Percentiles rank a stretch among this genome's conserved stretches.
These are phyloP conservation scores for Cryptococcus sp. DNA, from an alignment of 1,284 basidiomycete genomes.

Conservation along the genomic window DNA sequence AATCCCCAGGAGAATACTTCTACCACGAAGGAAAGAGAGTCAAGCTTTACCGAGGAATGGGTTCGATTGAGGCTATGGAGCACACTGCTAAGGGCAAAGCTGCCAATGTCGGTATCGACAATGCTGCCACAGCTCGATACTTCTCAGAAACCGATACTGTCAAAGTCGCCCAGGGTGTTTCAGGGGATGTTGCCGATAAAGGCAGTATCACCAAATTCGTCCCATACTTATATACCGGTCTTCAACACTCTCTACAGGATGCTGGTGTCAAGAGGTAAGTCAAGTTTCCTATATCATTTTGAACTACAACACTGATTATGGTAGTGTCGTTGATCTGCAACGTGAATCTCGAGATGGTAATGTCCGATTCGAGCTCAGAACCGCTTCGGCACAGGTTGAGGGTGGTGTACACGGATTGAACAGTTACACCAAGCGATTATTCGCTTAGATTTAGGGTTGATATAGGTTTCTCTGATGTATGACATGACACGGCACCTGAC, in stretches of 20 bases:
- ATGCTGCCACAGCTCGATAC: slow-evolving; percentile 94
- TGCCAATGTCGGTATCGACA: slow-evolving; percentile 62
- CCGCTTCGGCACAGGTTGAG: slow-evolving; percentile 92
- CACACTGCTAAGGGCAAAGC: slow-evolving; percentile 61
- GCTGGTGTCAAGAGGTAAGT: slow-evolving; percentile 70
- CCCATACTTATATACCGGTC: slow-evolving; percentile 84
- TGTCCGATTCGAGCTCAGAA: slow-evolving; percentile 89
- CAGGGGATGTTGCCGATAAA: slow-evolving; percentile 96
- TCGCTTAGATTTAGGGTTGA: slow-evolving; percentile 46
- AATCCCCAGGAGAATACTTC: slow-evolving; percentile 98
- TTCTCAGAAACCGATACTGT: slow-evolving; percentile 92
- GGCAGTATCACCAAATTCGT: slow-evolving; percentile 86
- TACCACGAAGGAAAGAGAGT: slow-evolving; percentile 98
- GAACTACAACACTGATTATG: not conserved
- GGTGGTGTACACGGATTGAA: slow-evolving; percentile 92
- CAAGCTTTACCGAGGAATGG: slow-evolving; percentile 99
- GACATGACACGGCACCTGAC: not conserved
- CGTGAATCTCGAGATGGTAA: slow-evolving; percentile 60
- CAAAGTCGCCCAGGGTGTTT: slow-evolving; percentile 97
- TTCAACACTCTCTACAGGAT: slow-evolving; percentile 96
- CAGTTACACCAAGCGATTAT: slow-evolving; percentile 61
- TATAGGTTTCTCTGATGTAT: not conserved
- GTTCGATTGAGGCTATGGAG: slow-evolving; percentile 93
- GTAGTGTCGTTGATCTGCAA: slow-evolving; percentile 53
- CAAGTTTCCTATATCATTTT: not conserved